Evolutionary conservation across 2,329 filamentous ascomycete species (phyloP), one percentile per base, ranked within the genome.

Genomic region (Xylariaceae sp.): DNA sequence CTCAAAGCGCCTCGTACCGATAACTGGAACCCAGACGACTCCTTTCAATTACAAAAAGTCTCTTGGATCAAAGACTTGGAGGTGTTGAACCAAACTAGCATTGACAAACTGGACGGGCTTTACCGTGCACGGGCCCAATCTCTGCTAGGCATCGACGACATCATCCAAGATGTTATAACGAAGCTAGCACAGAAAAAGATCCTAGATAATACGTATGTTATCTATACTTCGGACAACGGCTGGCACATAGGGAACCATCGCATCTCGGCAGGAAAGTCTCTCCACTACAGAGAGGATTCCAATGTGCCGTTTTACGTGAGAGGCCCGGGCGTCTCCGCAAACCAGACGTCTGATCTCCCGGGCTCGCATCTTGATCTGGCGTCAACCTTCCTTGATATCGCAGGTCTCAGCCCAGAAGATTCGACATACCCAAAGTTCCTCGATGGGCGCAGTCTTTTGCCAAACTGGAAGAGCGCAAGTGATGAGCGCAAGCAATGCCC

Each of bases 121-220:
- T 51, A 48, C 15, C 48, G 48, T 10, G 44, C 45, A 7, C 51
- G 66, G 1, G 42, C 60, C 1, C 56, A 62, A n/a, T 52, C 61
- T 0, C 50, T 68, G 2, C 49, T 56, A 14, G 63, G 65, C 3
- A 55, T 70, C 0, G 66, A 70, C 38, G 66, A 69, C 17, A 65
- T 69, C 3, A 54, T 69, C 4, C 57, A 62, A 30, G 65, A 68
- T 43, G 59, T 68, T 1, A 42, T 69, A 1, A 36, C 52, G 5
- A 55, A 53, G 46, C 55, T 69, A 1, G 59, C 65, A n/a, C 56
- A 57, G 9, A 61, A 57, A 22, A 45, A 48, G 4, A 38, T 54
- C 10, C 33, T 54, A 14, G 22, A 56, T 27, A 56, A 56, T 31
- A 56, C 53, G 17, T 56, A 49, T 19, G n/a, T 56, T 2, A 42